phyloP scores from a whole-genome alignment of 176 grass and related monocot species.

The Aegilops bicornis region DNA sequence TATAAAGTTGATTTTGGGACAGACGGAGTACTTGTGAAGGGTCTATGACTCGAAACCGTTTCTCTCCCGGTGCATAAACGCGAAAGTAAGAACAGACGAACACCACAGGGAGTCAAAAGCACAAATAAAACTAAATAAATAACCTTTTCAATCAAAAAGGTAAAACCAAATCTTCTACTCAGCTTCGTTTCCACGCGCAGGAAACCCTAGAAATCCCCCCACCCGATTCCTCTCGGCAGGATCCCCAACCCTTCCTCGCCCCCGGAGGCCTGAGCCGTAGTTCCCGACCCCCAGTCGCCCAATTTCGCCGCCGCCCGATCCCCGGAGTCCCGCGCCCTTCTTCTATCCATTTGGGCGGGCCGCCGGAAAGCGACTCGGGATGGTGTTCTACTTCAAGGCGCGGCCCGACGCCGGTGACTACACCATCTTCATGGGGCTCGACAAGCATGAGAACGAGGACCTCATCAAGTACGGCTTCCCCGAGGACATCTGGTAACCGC shows the following conservation, averaged over 20 bases:
- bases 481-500: slow-evolving; percentile 81
- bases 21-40: too few relatives aligned
- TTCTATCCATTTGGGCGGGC: slow-evolving; percentile 37
- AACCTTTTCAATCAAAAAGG: neutral
- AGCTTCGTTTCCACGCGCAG: slow-evolving; percentile 42
- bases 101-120: neutral
- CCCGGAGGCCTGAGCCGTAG: neutral
- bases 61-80: too few relatives aligned
- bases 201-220: slow-evolving; percentile 40
- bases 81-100: neutral
- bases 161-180: neutral
- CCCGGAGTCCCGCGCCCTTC: slow-evolving; percentile 8
- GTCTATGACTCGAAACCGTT: too few relatives aligned
- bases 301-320: slow-evolving; percentile 16
- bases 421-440: slow-evolving; percentile 95
- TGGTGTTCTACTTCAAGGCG: slow-evolving; percentile 99
- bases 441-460: slow-evolving; percentile 95
- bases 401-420: slow-evolving; percentile 87
- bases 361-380: slow-evolving; percentile 23
- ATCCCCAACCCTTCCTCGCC: neutral
- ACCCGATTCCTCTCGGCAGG: neutral
- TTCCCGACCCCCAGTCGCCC: neutral
- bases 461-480: slow-evolving; percentile 94
- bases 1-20: too few relatives aligned
- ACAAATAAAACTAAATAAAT: neutral